Conservation (phyloP, 192 early-diverging fungal species). For the Dissophora ornata region DNA sequence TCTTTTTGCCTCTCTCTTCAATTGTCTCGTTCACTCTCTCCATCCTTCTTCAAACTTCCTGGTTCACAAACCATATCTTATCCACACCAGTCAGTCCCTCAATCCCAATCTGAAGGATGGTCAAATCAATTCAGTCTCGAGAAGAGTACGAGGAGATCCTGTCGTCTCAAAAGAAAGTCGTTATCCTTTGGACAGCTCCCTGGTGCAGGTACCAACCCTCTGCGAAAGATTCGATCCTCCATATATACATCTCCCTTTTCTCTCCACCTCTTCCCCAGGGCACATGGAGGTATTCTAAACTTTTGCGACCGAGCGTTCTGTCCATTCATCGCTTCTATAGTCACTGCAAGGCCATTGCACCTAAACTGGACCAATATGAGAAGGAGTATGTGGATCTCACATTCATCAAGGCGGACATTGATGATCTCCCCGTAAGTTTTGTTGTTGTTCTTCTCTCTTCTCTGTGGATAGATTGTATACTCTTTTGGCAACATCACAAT, state of each 20-base stretch:
- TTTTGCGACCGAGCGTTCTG: no score
- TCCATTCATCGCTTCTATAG: no score
- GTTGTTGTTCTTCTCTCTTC: not conserved
- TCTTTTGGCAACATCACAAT: no score
- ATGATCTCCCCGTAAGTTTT: conserved; percentile 6
- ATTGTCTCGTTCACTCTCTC: no score
- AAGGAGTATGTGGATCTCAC: not conserved
- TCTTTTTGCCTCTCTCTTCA: no score
- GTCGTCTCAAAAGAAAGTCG: conserved; percentile 12
- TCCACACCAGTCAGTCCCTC: no score
- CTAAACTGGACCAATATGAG: not conserved
- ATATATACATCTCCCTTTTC: no score
- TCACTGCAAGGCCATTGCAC: conserved; percentile 14
- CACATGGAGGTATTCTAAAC: no score
- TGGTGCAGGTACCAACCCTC: conserved; percentile 9
- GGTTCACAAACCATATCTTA: no score
- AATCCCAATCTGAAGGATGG: no score
- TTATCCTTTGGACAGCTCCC: conserved; percentile 1
- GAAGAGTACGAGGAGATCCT: conserved; percentile 6
- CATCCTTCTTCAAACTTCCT: not conserved
- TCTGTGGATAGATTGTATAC: not conserved
- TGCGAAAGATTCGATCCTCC: no score
- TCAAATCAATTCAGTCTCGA: conserved; percentile 1
- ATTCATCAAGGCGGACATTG: conserved; percentile 22
- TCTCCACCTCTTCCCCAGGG: no score